Evolutionary conservation across 2,329 filamentous ascomycete genomes (phyloP).

Genomic region (Sporothrix mexicana): DNA sequence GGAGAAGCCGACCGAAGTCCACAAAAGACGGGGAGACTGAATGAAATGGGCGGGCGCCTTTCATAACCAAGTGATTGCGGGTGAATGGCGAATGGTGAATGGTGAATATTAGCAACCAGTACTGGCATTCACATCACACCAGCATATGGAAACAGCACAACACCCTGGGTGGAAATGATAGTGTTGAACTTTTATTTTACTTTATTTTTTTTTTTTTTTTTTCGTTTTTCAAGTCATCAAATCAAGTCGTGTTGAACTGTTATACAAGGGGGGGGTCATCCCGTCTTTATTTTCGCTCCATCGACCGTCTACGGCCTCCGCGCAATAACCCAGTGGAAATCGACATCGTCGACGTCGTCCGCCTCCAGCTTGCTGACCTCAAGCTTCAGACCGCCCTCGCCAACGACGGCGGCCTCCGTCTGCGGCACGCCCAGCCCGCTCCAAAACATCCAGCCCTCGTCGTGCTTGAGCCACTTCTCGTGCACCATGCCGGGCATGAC

Average conservation of each 20-base stretch:
- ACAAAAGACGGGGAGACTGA: too few species aligned
- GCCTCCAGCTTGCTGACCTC: constrained; percentile 43
- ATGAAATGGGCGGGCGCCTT: too few species aligned
- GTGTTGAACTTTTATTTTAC: neutral
- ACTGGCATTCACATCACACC: too few species aligned
- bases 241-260: neutral
- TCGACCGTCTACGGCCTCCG: constrained; percentile 38
- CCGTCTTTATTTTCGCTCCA: neutral
- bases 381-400: constrained; percentile 45
- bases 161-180: too few species aligned
- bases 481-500: constrained; percentile 42
- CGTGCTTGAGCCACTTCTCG: constrained; percentile 49
- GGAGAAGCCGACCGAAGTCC: too few species aligned
- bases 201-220: neutral
- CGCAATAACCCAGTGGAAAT: constrained; percentile 52
- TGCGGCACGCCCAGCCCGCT: constrained; percentile 49
- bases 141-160: too few species aligned
- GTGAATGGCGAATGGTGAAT: too few species aligned
- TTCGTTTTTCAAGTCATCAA: neutral
- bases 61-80: too few species aligned
- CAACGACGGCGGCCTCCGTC: constrained; percentile 43
- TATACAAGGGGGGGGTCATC: too few species aligned
- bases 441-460: constrained; percentile 53
- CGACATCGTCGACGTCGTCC: constrained; percentile 44
- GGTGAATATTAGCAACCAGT: too few species aligned